phyloP scores from a whole-genome alignment of 192 early-diverging fungal species.

The Phlyctochytrium arcticum region DNA sequence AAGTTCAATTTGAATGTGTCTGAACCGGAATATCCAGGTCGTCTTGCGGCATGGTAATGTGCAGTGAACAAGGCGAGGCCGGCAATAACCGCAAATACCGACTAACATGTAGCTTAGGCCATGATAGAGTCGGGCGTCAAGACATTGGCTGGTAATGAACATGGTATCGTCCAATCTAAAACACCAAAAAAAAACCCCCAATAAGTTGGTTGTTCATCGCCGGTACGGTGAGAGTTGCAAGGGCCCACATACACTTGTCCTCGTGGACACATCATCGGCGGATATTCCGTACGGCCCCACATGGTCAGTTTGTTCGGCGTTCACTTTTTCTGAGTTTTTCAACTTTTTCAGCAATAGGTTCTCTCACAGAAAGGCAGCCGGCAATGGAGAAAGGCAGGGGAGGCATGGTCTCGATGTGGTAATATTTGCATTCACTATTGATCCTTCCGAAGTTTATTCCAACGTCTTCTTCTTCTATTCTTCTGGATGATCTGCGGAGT shows the following conservation, averaged over 20 bases:
- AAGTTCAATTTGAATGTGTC: background rate
- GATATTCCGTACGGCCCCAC: background rate
- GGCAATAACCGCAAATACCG: background rate
- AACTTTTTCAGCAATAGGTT: too few species aligned
- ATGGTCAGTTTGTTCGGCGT: too few species aligned
- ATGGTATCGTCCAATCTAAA: background rate
- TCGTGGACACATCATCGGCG: background rate
- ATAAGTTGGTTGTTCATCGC: background rate
- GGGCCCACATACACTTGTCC: background rate
- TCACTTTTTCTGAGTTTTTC: too few species aligned
- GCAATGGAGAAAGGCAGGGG: too few species aligned
- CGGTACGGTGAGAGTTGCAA: background rate
- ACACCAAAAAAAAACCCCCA: too few species aligned
- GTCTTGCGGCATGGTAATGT: background rate
- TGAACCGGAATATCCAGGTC: background rate
- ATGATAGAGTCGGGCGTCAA: background rate
- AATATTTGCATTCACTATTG: too few species aligned
- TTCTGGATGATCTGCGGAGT: too few species aligned
- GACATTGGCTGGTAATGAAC: background rate
- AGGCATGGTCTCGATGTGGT: too few species aligned
- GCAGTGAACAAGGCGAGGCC: background rate
- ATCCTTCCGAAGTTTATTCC: too few species aligned
- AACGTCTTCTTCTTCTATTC: too few species aligned
- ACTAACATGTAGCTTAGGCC: background rate
- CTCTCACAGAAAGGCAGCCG: too few species aligned